phyloP scores from a whole-genome alignment of 2,329 filamentous ascomycete genomes.

The Alternaria novae-zelandiae region DNA sequence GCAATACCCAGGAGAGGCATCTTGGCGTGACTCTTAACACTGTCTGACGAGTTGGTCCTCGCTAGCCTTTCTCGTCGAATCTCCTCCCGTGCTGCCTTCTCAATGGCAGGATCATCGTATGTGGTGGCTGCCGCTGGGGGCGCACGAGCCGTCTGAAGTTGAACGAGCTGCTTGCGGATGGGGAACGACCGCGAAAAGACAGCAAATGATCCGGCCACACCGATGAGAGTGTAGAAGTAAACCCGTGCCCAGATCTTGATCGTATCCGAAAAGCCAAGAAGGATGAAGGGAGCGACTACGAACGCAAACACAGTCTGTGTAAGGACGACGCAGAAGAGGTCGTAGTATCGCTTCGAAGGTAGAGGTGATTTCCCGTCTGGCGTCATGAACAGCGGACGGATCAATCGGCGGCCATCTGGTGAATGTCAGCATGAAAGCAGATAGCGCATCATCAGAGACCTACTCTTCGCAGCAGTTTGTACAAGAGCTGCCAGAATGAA shows the following conservation, averaged over 20 bases:
- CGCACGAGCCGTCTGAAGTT: constrained; percentile 35
- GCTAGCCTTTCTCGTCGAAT: constrained; percentile 48
- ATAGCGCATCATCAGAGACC: constrained; percentile 45
- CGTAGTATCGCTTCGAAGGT: constrained; percentile 84
- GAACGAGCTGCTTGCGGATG: constrained; percentile 51
- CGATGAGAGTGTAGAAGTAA: constrained; percentile 84
- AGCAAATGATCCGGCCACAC: constrained; percentile 67
- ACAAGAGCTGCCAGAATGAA: constrained; percentile 91
- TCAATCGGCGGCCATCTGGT: constrained; percentile 82
- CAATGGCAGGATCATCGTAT: constrained; percentile 34
- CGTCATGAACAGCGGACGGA: constrained; percentile 92
- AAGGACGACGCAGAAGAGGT: constrained; percentile 73
- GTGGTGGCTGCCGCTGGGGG: constrained; percentile 23
- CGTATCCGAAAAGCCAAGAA: constrained; percentile 75
- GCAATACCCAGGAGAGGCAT: constrained; percentile 79
- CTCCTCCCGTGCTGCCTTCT: constrained; percentile 44
- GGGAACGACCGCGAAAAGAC: constrained; percentile 86
- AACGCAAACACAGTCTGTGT: constrained; percentile 89
- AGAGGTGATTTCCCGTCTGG: constrained; percentile 65
- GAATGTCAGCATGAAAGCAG: background rate
- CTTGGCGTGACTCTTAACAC: constrained; percentile 50
- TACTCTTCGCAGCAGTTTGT: constrained; percentile 94
- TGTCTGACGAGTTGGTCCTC: constrained; percentile 63
- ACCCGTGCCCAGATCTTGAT: constrained; percentile 81
- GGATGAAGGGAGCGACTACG: constrained; percentile 80